Base-by-base conservation (phyloP, 2,329 filamentous ascomycete species). In the Claviceps maximensis region DNA sequence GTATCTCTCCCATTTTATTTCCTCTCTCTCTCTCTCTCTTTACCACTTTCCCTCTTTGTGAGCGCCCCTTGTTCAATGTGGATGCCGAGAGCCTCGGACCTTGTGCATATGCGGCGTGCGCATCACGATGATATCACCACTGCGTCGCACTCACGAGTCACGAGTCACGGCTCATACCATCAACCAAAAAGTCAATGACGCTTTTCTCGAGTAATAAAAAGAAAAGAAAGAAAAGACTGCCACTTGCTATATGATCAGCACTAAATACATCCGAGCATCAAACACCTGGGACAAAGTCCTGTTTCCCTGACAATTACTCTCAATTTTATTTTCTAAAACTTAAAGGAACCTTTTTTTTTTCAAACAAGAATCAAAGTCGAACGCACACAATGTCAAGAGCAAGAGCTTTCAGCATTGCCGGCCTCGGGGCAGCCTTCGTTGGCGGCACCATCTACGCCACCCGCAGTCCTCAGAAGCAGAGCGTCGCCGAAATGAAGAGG, bases 371-470 rank as follows among this genome's bases (percentile, higher is more conserved):
- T n/a, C n/a, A 41, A 12, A 23, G 9, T 13, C 10, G 9, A 23
- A 17, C 10, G 27, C 42, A 50, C 21, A 45, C 21, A 41, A 53
- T 53, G 52, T 50, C 52, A 10, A 33, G 50, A 38, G 31, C 53
- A 49, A 54, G 50, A 25, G 48, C 49, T 41, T 8, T 51, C 23
- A 47, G 53, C 50, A 52, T 50, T 23, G 53, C 44, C 12, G 48
- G 33, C 13, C 57, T 57, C 15, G 62, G 59, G n/a, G 47, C 57
- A 21, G 54, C 58, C 21, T 45, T 58, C 27, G 44, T 64, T n/a
- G 62, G 61, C 21, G 60, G 55, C 31, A 55, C 53, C 21, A 47
- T 63, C 47, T 64, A 61, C 58, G 61, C 61, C 21, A 54, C 53
- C 23, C 41, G 47, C 10, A 15, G 21, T 8, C 27, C 21, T 3